Percentiles rank a stretch among this genome's conserved stretches.
Evolutionary conservation across 495 filamentous ascomycete genomes (phyloP).

Genomic region (Tuber brumale): DNA sequence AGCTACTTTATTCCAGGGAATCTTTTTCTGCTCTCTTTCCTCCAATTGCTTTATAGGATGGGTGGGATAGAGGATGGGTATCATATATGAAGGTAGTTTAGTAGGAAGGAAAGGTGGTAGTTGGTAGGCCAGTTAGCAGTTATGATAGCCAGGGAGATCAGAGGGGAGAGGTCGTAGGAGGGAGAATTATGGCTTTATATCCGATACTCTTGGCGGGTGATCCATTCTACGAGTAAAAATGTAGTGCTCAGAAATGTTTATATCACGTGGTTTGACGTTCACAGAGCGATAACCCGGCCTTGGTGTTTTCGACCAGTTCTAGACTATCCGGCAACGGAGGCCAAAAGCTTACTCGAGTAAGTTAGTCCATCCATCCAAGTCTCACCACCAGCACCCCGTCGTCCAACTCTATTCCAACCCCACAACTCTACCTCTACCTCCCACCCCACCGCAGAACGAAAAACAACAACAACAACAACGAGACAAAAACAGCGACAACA

Average conservation of each 20-base stretch:
- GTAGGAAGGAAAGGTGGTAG: not conserved
- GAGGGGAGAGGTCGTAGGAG: not conserved
- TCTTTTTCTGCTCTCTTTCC: constrained; percentile 1
- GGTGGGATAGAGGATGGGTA: not conserved
- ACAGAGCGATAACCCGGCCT: not conserved
- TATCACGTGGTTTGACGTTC: not conserved
- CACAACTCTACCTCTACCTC: not conserved
- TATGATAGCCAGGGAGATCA: not conserved
- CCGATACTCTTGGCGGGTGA: not conserved
- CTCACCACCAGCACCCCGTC: not conserved
- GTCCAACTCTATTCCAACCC: not conserved
- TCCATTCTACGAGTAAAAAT: not conserved
- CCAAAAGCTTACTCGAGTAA: not conserved
- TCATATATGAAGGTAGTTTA: not conserved
- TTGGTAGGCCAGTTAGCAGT: not conserved
- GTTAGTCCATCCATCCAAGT: not conserved
- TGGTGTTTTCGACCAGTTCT: not conserved
- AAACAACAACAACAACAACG: not conserved
- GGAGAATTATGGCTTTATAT: not conserved
- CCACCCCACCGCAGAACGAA: not conserved
- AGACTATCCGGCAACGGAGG: not conserved
- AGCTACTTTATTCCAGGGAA: not conserved
- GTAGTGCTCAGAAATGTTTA: not conserved
- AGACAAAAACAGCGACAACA: not conserved
- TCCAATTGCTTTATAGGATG: not conserved